Evolutionary conservation across 1,284 basidiomycete species (phyloP).

Genomic region (Hymenochaete sp.): DNA sequence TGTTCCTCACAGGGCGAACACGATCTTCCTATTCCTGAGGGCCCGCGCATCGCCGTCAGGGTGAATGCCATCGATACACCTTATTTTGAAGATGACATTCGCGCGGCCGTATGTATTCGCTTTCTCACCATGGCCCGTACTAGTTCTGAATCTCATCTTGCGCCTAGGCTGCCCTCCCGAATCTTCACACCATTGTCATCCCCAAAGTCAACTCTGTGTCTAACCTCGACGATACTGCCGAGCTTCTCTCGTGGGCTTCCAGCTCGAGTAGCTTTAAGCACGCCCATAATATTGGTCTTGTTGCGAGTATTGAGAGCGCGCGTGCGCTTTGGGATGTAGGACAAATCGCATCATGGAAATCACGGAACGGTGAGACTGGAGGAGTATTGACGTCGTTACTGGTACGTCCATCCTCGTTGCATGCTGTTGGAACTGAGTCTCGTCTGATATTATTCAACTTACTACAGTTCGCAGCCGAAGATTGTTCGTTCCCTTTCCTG

Average conservation of each 20-base stretch:
- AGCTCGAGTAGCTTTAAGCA: constrained; percentile 14
- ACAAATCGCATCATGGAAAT: constrained; percentile 57
- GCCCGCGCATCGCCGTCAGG: constrained; percentile 59
- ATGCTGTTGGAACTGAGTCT: neutral
- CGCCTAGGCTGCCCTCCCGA: no score
- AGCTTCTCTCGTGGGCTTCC: constrained; percentile 28
- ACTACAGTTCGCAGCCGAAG: constrained; percentile 79
- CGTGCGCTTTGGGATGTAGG: constrained; percentile 51
- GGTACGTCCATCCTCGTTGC: constrained; percentile 24
- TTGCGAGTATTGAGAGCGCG: constrained; percentile 79
- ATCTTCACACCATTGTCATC: constrained; percentile 61
- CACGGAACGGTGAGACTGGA: constrained; percentile 35
- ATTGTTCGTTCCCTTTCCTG: constrained; percentile 47
- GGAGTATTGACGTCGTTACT: constrained; percentile 47
- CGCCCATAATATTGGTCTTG: no score
- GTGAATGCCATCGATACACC: constrained; percentile 70
- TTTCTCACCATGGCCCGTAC: neutral
- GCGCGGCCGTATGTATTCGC: constrained; percentile 46
- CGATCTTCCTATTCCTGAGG: constrained; percentile 31
- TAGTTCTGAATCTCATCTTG: neutral
- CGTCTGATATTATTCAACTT: constrained; percentile 14
- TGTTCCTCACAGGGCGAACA: constrained; percentile 19
- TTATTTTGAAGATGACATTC: constrained; percentile 64
- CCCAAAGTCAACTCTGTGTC: constrained; percentile 70
- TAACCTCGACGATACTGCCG: constrained; percentile 59